phyloP scores from a whole-genome alignment of 192 early-diverging fungal species.

The Lobosporangium transversale region DNA sequence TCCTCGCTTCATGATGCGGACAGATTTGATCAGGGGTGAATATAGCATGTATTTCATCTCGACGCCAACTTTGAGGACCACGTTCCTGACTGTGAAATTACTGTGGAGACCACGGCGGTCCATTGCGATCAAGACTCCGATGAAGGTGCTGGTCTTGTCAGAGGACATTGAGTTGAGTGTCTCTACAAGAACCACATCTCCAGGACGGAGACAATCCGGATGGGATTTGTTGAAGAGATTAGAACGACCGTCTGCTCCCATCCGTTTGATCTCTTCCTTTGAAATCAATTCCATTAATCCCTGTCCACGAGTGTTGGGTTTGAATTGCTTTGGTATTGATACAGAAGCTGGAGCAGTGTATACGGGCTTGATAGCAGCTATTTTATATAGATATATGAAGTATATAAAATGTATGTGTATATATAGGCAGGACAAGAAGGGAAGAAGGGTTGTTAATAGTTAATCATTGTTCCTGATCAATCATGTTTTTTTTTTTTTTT shows the following conservation, averaged over 20 bases:
- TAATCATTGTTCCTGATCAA: no score
- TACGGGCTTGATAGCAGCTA: constrained; percentile 47
- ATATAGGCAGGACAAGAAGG: no score
- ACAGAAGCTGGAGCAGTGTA: constrained; percentile 53
- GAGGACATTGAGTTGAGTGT: constrained; percentile 64
- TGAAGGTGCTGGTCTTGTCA: constrained; percentile 66
- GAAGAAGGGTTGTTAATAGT: no score
- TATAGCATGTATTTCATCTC: constrained; percentile 80
- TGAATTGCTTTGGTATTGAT: constrained; percentile 54
- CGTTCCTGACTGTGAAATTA: constrained; percentile 81
- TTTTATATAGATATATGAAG: no score
- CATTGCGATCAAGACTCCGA: constrained; percentile 80
- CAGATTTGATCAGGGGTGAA: constrained; percentile 79
- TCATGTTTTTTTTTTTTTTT: no score
- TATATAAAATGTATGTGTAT: no score
- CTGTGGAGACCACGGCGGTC: constrained; percentile 78
- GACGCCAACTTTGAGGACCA: constrained; percentile 79
- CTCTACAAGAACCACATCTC: constrained; percentile 77
- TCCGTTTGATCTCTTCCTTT: constrained; percentile 67
- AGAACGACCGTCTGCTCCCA: constrained; percentile 65
- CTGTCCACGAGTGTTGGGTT: constrained; percentile 60
- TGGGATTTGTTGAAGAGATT: constrained; percentile 71
- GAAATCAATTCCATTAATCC: constrained; percentile 75
- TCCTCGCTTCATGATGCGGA: constrained; percentile 68
- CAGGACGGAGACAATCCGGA: constrained; percentile 65